A percentile compares a stretch with the other conserved stretches of the same genome.
Conservation (phyloP, 768 basidiomycete species). For the Butyriboletus loyo region DNA sequence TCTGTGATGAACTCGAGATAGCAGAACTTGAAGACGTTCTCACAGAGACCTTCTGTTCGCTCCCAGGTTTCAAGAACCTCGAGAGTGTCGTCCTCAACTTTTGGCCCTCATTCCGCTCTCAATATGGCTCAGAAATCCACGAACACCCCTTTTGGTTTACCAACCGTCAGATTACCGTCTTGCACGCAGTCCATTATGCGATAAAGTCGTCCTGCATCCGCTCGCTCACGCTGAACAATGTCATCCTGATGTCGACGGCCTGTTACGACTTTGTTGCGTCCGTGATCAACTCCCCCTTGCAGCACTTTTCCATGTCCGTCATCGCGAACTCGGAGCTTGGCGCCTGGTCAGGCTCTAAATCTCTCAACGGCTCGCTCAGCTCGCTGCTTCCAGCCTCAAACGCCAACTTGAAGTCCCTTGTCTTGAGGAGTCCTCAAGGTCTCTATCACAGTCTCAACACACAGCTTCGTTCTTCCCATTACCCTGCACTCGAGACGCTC, state of each 20-base stretch:
- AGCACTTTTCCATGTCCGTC: constrained; percentile 30
- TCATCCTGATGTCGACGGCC: constrained; percentile 22
- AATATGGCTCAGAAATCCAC: constrained; percentile 19
- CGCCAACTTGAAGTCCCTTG: constrained; percentile 18
- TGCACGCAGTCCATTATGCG: constrained; percentile 24
- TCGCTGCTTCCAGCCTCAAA: constrained; percentile 25
- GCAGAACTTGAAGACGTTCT: constrained; percentile 31
- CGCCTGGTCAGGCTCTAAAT: constrained; percentile 32
- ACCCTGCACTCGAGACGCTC: constrained; percentile 27
- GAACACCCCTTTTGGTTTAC: constrained; percentile 34
- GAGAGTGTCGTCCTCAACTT: constrained; percentile 26
- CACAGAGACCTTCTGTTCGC: constrained; percentile 24
- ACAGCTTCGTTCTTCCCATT: constrained; percentile 17
- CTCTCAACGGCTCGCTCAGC: constrained; percentile 24
- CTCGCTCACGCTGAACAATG: constrained; percentile 26
- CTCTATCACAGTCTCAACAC: constrained; percentile 28
- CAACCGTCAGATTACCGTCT: constrained; percentile 24
- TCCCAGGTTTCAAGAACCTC: constrained; percentile 20
- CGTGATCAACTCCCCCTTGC: constrained; percentile 24
- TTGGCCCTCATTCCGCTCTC: constrained; percentile 30
- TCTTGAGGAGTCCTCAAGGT: constrained; percentile 27
- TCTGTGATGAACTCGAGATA: constrained; percentile 28
- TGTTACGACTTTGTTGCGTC: constrained; percentile 29
- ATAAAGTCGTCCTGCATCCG: constrained; percentile 19
- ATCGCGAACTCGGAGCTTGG: constrained; percentile 31